Conservation (phyloP, 345 rosid species). For the Schrenkiella parvula region DNA sequence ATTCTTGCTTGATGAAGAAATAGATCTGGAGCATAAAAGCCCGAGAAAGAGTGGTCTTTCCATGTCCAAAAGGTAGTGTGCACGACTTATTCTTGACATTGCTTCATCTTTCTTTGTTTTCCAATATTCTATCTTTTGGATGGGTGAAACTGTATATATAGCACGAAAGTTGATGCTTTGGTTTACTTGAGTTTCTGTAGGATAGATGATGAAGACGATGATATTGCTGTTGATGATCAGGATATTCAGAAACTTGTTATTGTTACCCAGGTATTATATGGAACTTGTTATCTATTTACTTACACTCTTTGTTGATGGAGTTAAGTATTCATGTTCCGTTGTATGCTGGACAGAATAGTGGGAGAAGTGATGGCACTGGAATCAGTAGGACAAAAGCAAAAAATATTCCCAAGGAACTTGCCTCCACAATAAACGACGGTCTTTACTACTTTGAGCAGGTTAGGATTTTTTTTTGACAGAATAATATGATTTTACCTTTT, state of each 20-base stretch:
- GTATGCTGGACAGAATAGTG: constrained; percentile 64
- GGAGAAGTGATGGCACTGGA: constrained; percentile 45
- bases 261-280: constrained; percentile 74
- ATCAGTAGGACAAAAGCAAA: constrained; percentile 42
- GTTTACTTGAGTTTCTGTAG: constrained; percentile 35
- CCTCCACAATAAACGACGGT: constrained; percentile 85
- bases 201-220: constrained; percentile 84
- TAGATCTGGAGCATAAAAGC: constrained; percentile 77
- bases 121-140: neutral
- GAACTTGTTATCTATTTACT: neutral
- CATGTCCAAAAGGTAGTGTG: constrained; percentile 51
- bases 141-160: neutral
- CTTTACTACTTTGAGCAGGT: constrained; percentile 96
- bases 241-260: constrained; percentile 94
- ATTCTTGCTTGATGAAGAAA: constrained; percentile 92
- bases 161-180: constrained; percentile 5
- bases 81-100: constrained; percentile 4
- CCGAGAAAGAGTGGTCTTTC: constrained; percentile 42
- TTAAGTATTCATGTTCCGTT: constrained; percentile 18
- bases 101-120: constrained; percentile 1
- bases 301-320: constrained; percentile 5
- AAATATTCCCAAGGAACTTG: constrained; percentile 69
- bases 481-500: neutral
- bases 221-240: constrained; percentile 58
- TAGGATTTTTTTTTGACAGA: neutral